A percentile compares a stretch with the other conserved stretches of the same genome.
These are phyloP conservation scores for Backusella westeae DNA, from an alignment of 192 early-diverging fungal species.

Conservation along the genomic window DNA sequence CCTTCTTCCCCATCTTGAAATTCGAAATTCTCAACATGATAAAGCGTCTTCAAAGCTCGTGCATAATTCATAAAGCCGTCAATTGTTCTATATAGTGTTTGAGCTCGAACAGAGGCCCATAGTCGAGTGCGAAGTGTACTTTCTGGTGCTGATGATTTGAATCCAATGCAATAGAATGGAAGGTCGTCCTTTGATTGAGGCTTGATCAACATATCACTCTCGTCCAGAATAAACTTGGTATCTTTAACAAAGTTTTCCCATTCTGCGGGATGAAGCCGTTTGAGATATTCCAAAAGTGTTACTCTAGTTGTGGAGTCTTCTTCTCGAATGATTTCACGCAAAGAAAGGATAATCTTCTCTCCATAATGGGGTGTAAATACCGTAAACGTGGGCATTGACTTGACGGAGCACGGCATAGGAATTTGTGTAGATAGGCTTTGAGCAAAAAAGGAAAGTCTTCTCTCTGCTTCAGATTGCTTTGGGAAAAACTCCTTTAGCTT, in stretches of 20 bases:
- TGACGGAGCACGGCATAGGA: conserved; percentile 60
- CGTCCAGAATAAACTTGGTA: conserved; percentile 64
- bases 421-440: conserved; percentile 66
- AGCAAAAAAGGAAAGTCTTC: conserved; percentile 69
- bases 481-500: conserved; percentile 45
- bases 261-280: conserved; percentile 60
- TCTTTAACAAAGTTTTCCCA: conserved; percentile 82
- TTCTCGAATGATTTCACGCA: conserved; percentile 73
- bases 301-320: conserved; percentile 66
- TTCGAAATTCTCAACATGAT: conserved; percentile 65
- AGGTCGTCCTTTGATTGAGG: conserved; percentile 50
- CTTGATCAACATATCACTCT: conserved; percentile 21
- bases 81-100: conserved; percentile 71
- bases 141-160: conserved; percentile 65
- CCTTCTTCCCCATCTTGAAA: conserved; percentile 21
- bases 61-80: conserved; percentile 74
- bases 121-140: conserved; percentile 68
- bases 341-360: conserved; percentile 67
- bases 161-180: conserved; percentile 66
- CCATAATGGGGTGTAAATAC: conserved; percentile 71
- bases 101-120: conserved; percentile 70
- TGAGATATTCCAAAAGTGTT: conserved; percentile 67
- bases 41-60: conserved; percentile 64
- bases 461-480: conserved; percentile 60
- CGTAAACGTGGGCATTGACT: conserved; percentile 68